phyloP scores from a whole-genome alignment of 495 filamentous ascomycete genomes.

The Chaetomium fimeti region DNA sequence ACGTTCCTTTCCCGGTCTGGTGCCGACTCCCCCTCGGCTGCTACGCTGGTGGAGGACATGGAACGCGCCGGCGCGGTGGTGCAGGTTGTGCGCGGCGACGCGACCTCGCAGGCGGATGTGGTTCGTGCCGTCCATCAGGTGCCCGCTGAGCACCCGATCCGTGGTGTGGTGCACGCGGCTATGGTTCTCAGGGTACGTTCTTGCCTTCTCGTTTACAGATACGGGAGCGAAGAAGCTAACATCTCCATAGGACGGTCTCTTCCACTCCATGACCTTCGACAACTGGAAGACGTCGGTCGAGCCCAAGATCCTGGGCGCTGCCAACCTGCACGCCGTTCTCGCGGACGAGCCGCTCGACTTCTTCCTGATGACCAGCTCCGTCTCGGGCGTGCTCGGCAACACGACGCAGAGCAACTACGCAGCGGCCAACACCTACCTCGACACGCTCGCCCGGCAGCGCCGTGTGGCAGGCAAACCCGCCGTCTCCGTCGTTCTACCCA shows the following conservation, averaged over 20 bases:
- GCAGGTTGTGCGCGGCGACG: not conserved
- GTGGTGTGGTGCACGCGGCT: slow-evolving; percentile 18
- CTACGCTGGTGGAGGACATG: not conserved
- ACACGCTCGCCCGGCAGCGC: slow-evolving; percentile 35
- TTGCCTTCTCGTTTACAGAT: too few relatives aligned
- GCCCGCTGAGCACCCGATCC: slow-evolving; percentile 3
- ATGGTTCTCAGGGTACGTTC: not conserved
- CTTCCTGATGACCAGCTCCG: slow-evolving; percentile 55
- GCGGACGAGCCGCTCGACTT: slow-evolving; percentile 47
- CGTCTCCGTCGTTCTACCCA: slow-evolving; percentile 33
- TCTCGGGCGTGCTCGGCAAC: slow-evolving; percentile 48
- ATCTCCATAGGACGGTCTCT: slow-evolving; percentile 4
- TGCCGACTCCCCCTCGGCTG: not conserved
- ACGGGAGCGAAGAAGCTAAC: too few relatives aligned
- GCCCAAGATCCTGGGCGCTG: slow-evolving; percentile 45
- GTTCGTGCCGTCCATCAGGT: not conserved
- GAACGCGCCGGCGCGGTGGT: not conserved
- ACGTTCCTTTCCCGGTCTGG: not conserved
- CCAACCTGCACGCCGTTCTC: slow-evolving; percentile 49
- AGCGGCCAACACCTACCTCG: slow-evolving; percentile 54
- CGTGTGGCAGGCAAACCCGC: slow-evolving; percentile 21
- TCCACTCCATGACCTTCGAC: slow-evolving; percentile 5
- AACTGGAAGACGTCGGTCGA: slow-evolving; percentile 16
- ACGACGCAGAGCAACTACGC: slow-evolving; percentile 53
- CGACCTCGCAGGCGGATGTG: not conserved